Conservation (phyloP, 768 basidiomycete species). For the Auricularia sp. region DNA sequence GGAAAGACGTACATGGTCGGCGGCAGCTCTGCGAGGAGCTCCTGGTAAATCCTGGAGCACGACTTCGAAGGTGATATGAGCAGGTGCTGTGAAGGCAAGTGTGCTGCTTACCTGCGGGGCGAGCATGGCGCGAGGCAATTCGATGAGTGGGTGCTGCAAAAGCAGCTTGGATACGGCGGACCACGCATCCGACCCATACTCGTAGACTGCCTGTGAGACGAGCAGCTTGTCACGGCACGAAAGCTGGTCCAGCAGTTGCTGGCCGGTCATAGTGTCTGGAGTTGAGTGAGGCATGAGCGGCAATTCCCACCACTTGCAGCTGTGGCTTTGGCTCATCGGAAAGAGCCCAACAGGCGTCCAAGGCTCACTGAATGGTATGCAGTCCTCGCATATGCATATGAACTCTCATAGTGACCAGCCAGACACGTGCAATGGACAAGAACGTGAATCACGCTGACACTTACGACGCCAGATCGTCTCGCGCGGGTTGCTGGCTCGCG, state of each 20-base stretch:
- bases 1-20: slow-evolving; percentile 44
- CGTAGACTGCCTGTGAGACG: slow-evolving; percentile 79
- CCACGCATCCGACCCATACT: slow-evolving; percentile 68
- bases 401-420: too few relatives aligned
- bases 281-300: not conserved
- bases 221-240: slow-evolving; percentile 33
- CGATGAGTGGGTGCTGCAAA: slow-evolving; percentile 57
- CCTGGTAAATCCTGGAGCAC: slow-evolving; percentile 55
- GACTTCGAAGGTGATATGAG: slow-evolving; percentile 32
- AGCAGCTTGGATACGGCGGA: slow-evolving; percentile 52
- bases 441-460: too few relatives aligned
- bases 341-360: too few relatives aligned
- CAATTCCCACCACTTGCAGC: too few relatives aligned
- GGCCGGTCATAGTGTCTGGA: not conserved
- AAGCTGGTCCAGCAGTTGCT: not conserved
- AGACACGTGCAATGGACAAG: too few relatives aligned
- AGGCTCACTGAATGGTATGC: too few relatives aligned
- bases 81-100: slow-evolving; percentile 8
- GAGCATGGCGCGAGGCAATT: slow-evolving; percentile 54
- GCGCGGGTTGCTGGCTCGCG: too few relatives aligned
- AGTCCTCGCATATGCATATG: too few relatives aligned
- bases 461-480: too few relatives aligned
- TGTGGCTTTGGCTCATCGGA: too few relatives aligned
- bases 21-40: slow-evolving; percentile 57
- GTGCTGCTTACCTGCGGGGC: slow-evolving; percentile 46